Conservation (phyloP, 2,329 filamentous ascomycete genomes). For the Xylariaceae sp. region DNA sequence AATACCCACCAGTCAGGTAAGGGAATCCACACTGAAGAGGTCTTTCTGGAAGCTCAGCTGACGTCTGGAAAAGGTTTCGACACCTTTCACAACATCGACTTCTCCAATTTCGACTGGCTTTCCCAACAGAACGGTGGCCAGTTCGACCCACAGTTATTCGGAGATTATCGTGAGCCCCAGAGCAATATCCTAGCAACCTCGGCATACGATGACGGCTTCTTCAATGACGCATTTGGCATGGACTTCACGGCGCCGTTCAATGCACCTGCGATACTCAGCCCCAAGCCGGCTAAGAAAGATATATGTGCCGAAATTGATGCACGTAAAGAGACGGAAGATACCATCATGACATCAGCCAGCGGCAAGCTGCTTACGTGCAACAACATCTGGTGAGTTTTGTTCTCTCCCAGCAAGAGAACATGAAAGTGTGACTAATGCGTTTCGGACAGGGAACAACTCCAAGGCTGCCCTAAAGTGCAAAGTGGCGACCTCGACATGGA, state of each 20-base stretch:
- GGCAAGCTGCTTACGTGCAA: slow-evolving; percentile 73
- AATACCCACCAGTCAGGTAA: slow-evolving; percentile 46
- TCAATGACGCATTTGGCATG: slow-evolving; percentile 72
- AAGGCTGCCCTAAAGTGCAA: slow-evolving; percentile 80
- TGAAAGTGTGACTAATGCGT: slow-evolving; percentile 34
- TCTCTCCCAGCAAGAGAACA: not conserved
- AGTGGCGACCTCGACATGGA: slow-evolving; percentile 92
- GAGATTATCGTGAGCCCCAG: slow-evolving; percentile 85
- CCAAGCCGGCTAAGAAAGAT: slow-evolving; percentile 47
- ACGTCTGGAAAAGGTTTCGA: slow-evolving; percentile 32
- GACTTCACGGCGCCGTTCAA: slow-evolving; percentile 83
- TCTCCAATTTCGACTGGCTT: slow-evolving; percentile 65
- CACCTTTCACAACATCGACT: slow-evolving; percentile 36
- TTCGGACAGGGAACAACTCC: slow-evolving; percentile 72
- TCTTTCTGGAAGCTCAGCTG: too few species aligned
- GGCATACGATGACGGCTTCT: slow-evolving; percentile 64
- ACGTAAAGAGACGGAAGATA: slow-evolving; percentile 62
- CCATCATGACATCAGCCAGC: slow-evolving; percentile 54
- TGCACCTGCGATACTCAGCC: slow-evolving; percentile 40
- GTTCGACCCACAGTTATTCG: slow-evolving; percentile 89
- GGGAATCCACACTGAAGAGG: too few species aligned
- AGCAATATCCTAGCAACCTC: slow-evolving; percentile 67
- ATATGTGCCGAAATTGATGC: slow-evolving; percentile 75
- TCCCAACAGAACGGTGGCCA: slow-evolving; percentile 75
- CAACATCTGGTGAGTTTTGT: slow-evolving; percentile 75